phyloP scores from a whole-genome alignment of 805 yeast species.

The Ogataea haglerorum region DNA sequence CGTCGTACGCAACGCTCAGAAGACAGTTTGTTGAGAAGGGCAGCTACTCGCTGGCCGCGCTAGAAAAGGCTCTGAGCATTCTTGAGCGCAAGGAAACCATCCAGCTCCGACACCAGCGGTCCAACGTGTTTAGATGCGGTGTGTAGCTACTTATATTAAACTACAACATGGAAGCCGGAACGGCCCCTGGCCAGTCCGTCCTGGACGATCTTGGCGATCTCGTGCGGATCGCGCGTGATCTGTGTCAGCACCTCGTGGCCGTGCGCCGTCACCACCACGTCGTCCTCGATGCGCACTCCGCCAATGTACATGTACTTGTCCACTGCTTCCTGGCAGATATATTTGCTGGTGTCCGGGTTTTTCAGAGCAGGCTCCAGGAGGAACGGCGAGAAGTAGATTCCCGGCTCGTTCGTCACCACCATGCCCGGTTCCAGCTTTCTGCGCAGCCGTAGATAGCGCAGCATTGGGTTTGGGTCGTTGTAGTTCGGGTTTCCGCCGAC shows the following conservation, averaged over 20 bases:
- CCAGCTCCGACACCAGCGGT: slow-evolving; percentile 82
- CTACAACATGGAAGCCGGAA: slow-evolving; percentile 54
- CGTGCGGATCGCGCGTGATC: slow-evolving; percentile 82
- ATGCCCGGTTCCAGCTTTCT: slow-evolving; percentile 68
- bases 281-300: slow-evolving; percentile 98
- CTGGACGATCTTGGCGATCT: slow-evolving; percentile 72
- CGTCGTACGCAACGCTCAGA: slow-evolving; percentile 77
- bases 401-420: slow-evolving; percentile 95
- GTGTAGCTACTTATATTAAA: slow-evolving; percentile 33
- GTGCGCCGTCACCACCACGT: slow-evolving; percentile 67
- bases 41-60: slow-evolving; percentile 61
- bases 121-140: slow-evolving; percentile 72
- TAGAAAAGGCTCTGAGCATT: slow-evolving; percentile 78
- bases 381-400: slow-evolving; percentile 84
- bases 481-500: slow-evolving; percentile 88
- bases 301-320: slow-evolving; percentile 84
- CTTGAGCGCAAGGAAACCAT: slow-evolving; percentile 86
- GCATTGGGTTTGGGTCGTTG: slow-evolving; percentile 74
- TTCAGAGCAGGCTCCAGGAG: slow-evolving; percentile 63
- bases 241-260: slow-evolving; percentile 82
- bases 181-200: slow-evolving; percentile 63
- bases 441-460: slow-evolving; percentile 76
- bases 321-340: slow-evolving; percentile 61
- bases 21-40: slow-evolving; percentile 71
- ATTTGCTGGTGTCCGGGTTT: slow-evolving; percentile 48